A percentile compares a stretch with the other conserved stretches of the same genome.
Evolutionary conservation across 2,329 filamentous ascomycete species (phyloP).

Genomic region (Paraconiothyrium brasiliense): DNA sequence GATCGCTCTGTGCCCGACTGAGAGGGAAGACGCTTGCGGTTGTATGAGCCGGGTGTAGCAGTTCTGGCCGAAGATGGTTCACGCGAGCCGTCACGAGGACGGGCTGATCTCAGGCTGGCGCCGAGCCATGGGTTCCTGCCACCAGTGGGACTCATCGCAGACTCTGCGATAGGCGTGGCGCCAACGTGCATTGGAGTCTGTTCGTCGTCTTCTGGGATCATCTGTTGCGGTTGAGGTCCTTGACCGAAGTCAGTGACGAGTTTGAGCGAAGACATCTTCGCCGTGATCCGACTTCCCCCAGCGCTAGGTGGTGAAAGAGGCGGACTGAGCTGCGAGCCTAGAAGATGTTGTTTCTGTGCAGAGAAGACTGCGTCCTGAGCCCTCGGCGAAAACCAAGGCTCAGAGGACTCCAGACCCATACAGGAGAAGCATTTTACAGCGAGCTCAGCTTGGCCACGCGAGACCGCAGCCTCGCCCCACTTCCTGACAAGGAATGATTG

Average conservation of each 20-base stretch:
- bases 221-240: constrained; percentile 59
- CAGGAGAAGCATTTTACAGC: constrained; percentile 95
- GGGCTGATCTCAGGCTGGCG: constrained; percentile 37
- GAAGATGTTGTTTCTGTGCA: constrained; percentile 62
- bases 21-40: constrained; percentile 71
- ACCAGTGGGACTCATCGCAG: constrained; percentile 72
- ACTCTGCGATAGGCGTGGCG: constrained; percentile 84
- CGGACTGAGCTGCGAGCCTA: constrained; percentile 69
- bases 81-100: constrained; percentile 45
- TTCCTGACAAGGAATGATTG: constrained; percentile 88
- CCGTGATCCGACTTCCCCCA: constrained; percentile 64
- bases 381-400: constrained; percentile 88
- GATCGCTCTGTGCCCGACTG: constrained; percentile 43
- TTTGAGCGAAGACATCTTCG: constrained; percentile 85
- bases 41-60: constrained; percentile 70
- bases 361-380: constrained; percentile 69
- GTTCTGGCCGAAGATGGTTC: constrained; percentile 60
- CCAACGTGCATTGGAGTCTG: constrained; percentile 80
- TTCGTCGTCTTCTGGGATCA: constrained; percentile 72
- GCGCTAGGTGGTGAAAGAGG: constrained; percentile 77
- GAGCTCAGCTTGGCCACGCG: constrained; percentile 85
- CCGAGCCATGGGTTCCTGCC: constrained; percentile 50
- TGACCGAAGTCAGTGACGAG: constrained; percentile 86
- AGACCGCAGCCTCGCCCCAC: constrained; percentile 93
- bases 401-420: constrained; percentile 82